Percentiles rank a stretch among this genome's conserved stretches.
phyloP scores from a whole-genome alignment of 306 rosid species.

The Prunus dulcis region DNA sequence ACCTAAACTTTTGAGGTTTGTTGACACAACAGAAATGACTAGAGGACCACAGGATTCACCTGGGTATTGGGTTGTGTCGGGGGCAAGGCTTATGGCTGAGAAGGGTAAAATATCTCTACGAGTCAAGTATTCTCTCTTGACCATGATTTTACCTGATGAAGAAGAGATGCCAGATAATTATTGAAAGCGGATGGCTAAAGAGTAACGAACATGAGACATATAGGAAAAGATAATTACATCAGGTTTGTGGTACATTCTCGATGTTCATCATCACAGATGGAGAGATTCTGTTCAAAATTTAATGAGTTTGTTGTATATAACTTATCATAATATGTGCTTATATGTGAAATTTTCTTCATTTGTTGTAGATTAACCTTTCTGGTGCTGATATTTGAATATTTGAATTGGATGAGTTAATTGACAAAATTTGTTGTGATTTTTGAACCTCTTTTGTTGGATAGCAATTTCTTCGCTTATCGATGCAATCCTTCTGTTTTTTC shows the following conservation, averaged over 20 bases:
- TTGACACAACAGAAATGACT: constrained; percentile 92
- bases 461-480: background rate
- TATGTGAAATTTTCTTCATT: constrained; percentile 40
- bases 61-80: constrained; percentile 91
- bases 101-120: constrained; percentile 73
- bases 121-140: constrained; percentile 76
- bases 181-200: background rate
- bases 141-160: constrained; percentile 62
- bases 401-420: constrained; percentile 8
- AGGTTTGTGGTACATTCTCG: constrained; percentile 12
- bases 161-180: constrained; percentile 25
- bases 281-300: constrained; percentile 1
- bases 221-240: background rate
- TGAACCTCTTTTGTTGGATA: background rate
- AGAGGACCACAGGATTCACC: constrained; percentile 88
- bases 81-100: constrained; percentile 71
- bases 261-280: constrained; percentile 1
- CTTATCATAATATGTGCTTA: constrained; percentile 27
- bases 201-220: background rate
- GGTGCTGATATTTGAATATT: constrained; percentile 10
- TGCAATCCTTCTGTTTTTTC: background rate
- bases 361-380: constrained; percentile 33
- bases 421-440: background rate
- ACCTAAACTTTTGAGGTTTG: constrained; percentile 70
- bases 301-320: constrained; percentile 41